These are phyloP conservation scores for Phoenix dactylifera DNA, from an alignment of 176 grass and related monocot species.

Conservation along the genomic window DNA sequence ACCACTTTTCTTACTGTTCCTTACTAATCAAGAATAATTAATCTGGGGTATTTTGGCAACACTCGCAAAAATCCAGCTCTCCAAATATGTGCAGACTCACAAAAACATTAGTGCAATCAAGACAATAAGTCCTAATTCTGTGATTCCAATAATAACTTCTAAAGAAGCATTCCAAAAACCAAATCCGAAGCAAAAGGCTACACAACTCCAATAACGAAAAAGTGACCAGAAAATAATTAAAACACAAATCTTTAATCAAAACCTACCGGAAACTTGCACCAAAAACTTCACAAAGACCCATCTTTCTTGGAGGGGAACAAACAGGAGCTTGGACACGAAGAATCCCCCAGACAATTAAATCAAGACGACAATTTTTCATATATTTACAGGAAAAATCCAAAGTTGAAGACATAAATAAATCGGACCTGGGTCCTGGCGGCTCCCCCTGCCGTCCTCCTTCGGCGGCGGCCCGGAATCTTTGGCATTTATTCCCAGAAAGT, in stretches of 20 bases:
- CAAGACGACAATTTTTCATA: not conserved
- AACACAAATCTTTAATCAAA: no score
- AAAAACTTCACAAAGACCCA: no score
- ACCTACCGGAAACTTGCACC: no score
- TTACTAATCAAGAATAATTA: not conserved
- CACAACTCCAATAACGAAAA: no score
- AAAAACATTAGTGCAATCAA: not conserved
- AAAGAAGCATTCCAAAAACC: no score
- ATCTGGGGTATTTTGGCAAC: not conserved
- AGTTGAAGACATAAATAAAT: not conserved
- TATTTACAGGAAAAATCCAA: not conserved
- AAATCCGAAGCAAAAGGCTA: no score
- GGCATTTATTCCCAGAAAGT: slow-evolving; percentile 61
- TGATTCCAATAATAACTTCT: no score
- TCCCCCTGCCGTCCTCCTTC: slow-evolving; percentile 23
- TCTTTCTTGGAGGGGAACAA: no score
- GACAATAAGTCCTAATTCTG: not conserved
- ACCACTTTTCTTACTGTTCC: not conserved
- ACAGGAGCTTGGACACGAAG: no score
- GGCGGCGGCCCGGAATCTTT: slow-evolving; percentile 23
- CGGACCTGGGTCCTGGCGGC: slow-evolving; percentile 47
- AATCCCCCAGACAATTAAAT: not conserved
- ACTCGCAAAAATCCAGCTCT: not conserved
- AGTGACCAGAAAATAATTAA: no score
- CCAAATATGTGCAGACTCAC: not conserved